Evolutionary conservation across 2,329 filamentous ascomycete species (phyloP), one percentile per base, ranked within the genome.

Genomic region (Epichloe gansuensis): DNA sequence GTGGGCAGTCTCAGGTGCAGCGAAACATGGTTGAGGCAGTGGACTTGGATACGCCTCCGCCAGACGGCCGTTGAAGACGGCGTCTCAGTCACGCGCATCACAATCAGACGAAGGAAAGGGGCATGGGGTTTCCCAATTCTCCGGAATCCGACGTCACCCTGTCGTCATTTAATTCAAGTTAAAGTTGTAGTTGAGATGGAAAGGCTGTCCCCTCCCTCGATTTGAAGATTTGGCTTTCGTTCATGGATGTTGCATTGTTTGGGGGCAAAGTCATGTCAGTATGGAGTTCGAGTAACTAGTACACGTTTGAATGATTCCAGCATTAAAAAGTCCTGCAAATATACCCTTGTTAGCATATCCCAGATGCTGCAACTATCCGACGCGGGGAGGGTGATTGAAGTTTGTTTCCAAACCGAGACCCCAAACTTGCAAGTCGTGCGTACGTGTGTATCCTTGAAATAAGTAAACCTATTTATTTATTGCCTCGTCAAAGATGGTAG

Each of bases 1-100:
- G 82, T 93, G 50, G 78, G 85, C 54, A 76, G 59, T 81, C 77
- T 55, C 71, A 72, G 21, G 68, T 72, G 53, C 73, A 83, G 60
- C 72, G 76, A 36, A 64, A 64, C 44, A 66, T 68, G 43, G 73
- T 81, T 25, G 70, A 74, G 53, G 71, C 65, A 7, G 71, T 82
- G 43, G 78, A 81, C 57, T 68, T 81, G 8, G 78, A 82, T 12
- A 70, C 71, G 12, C 74, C 75, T 35, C 75, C 75, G 8, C 68
- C 67, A 5, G 67, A 65, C 11, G 41, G 53, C 49, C 63, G 63
- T 52, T 68, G 49, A 66, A 35, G 53, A 21, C 13, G 9, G 41
- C 21, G 17, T 4, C 13, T 21, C 13, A 38, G 27, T 17, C 9
- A 13, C n/a, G 2, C 17, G 27, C n/a, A 35, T 9, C 8, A 31